These are phyloP conservation scores for Hemisphaericaspora nanyangensis DNA, from an alignment of 805 yeast genomes.

Conservation along the genomic window DNA sequence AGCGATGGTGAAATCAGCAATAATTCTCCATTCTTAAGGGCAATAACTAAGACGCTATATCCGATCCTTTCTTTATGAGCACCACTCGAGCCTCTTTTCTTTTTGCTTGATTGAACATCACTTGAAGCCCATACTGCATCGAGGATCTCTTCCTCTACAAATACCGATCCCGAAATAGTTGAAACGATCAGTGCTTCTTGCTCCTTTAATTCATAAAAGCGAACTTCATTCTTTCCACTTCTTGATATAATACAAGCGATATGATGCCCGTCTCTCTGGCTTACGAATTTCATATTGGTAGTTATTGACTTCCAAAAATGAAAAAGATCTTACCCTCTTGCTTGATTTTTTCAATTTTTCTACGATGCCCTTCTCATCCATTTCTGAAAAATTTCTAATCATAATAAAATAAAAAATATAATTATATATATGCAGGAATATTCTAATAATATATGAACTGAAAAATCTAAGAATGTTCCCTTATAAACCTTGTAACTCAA, in stretches of 20 bases:
- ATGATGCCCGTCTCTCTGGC: conserved; percentile 2
- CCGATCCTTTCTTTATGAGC: not conserved
- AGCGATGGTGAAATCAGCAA: conserved; percentile 2
- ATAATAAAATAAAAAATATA: too few species aligned
- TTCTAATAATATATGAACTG: too few species aligned
- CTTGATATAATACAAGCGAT: conserved; percentile 6
- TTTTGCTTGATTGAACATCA: not conserved
- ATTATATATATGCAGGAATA: too few species aligned
- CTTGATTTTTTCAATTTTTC: not conserved
- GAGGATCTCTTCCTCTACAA: not conserved
- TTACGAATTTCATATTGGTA: conserved; percentile 2
- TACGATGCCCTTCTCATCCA: too few species aligned
- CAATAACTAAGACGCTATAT: conserved; percentile 2
- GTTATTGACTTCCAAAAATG: too few species aligned
- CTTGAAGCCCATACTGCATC: conserved; percentile 5
- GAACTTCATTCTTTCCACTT: conserved; percentile 4
- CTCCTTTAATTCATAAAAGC: conserved; percentile 4
- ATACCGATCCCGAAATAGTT: not conserved
- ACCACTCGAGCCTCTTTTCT: conserved; percentile 4
- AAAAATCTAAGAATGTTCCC: too few species aligned
- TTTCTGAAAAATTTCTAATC: too few species aligned
- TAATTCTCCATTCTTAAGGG: not conserved
- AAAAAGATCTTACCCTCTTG: too few species aligned
- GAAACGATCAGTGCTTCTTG: not conserved
- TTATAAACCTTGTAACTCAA: too few species aligned